A percentile compares a stretch with the other conserved stretches of the same genome.
These are phyloP conservation scores for Heterobasidion irregulare DNA, from an alignment of 1,284 basidiomycete species.

Conservation along the genomic window DNA sequence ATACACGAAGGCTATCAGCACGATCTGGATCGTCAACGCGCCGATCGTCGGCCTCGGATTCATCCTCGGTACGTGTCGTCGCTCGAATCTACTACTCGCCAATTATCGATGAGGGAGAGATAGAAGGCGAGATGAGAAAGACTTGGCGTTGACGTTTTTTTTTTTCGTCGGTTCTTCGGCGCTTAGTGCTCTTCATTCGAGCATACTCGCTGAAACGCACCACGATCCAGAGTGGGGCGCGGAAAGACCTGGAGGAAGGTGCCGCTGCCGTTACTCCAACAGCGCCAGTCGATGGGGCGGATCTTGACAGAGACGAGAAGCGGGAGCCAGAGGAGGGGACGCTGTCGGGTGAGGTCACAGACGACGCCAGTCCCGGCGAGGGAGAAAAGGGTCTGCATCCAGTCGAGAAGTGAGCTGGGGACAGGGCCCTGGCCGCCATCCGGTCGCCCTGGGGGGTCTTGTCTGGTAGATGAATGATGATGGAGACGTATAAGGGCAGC, in stretches of 20 bases:
- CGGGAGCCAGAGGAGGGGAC: background rate
- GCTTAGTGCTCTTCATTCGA: constrained; percentile 41
- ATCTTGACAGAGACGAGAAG: background rate
- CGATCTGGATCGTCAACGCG: constrained; percentile 67
- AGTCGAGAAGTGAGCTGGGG: too few species aligned
- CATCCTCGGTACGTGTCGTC: constrained; percentile 39
- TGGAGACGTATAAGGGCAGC: too few species aligned
- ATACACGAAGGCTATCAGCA: constrained; percentile 59
- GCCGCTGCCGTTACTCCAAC: background rate
- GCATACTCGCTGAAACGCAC: constrained; percentile 58
- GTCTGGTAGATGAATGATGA: too few species aligned
- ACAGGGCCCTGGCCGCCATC: too few species aligned
- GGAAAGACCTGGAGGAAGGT: constrained; percentile 14
- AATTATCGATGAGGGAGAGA: background rate
- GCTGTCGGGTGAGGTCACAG: background rate
- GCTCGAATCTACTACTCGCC: background rate
- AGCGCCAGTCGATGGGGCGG: background rate
- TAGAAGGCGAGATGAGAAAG: too few species aligned
- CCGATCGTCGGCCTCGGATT: constrained; percentile 52
- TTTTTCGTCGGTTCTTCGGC: background rate
- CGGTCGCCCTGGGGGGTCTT: too few species aligned
- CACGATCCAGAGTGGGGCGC: constrained; percentile 31
- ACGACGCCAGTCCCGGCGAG: too few species aligned
- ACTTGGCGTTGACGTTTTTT: background rate
- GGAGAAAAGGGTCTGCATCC: too few species aligned